Evolutionary conservation across 116 monocot species (phyloP), one percentile per base, ranked within the genome.

Genomic region (Zostera marina): DNA sequence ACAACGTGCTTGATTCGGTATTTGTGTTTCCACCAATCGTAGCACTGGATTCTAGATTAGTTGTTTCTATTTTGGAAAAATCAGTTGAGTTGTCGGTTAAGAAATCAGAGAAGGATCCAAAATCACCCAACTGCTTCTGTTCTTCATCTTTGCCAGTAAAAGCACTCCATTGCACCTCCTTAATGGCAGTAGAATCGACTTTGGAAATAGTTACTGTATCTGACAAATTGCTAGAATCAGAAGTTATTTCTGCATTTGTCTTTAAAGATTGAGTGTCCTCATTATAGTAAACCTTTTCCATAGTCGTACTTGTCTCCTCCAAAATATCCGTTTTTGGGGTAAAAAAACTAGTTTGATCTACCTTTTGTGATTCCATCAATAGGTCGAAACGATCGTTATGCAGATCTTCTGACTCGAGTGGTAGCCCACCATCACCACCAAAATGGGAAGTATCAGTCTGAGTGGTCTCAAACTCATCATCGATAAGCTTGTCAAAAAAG

Each of bases 401-500:
- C 49, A 2, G 21, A 59, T 44, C 43, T 22, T 59, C 59, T 19
- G 20, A 59, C 39, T 20, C 59, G 22, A 55, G 11, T 55, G 22
- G 23, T 3, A 13, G 7, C 22, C 59, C 59, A 11, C 59, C 40
- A 11, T 5, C 4, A 11, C 11, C 9, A 41, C 20, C 20, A 0
- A 7, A 49, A 49, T 49, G 15, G 49, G 49, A 15, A 49, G 49
- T 49, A 10, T 15, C 49, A 49, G 49, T 20, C 16, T 49, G 49
- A 20, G 59, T 51, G 22, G 58, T 42, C 22, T 57, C 58, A 49
- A 77, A 73, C 14, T 84, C 93, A 32, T 61, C 61, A 23, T 82
- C 73, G 3, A 85, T 82, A 43, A 96, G 76, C 70, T 88, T 96
- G 60, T 96, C 82, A 47, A 96, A 96, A 74, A 88, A 96, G 74